Conservation (phyloP, 2,329 filamentous ascomycete species). For the Myriosclerotinia duriaeana region DNA sequence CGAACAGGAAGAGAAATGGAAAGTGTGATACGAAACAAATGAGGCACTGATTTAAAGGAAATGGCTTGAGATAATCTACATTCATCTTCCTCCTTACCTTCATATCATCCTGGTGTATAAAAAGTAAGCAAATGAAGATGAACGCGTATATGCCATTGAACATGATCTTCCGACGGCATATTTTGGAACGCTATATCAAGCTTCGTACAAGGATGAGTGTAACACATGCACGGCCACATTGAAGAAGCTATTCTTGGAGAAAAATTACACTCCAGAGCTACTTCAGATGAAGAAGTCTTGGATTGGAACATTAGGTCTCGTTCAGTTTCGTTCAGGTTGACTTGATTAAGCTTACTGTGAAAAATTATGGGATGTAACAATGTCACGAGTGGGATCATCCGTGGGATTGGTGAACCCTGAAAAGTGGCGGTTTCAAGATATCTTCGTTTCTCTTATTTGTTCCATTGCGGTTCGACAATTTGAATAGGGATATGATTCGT, state of each 20-base stretch:
- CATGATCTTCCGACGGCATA: not conserved
- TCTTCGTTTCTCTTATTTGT: not conserved
- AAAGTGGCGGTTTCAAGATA: slow-evolving; percentile 3
- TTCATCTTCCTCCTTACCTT: not conserved
- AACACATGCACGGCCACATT: slow-evolving; percentile 8
- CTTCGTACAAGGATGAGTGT: not conserved
- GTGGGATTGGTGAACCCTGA: not conserved
- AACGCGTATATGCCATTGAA: slow-evolving; percentile 8
- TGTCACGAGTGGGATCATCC: not conserved
- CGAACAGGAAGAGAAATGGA: not conserved
- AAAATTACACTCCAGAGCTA: not conserved
- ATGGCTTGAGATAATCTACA: not conserved
- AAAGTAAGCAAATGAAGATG: not conserved
- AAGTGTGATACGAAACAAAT: not conserved
- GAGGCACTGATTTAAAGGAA: not conserved
- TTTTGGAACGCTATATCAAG: not conserved
- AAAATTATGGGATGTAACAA: not conserved
- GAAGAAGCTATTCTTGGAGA: not conserved
- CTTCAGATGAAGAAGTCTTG: not conserved
- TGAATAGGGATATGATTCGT: not conserved
- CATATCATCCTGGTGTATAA: not conserved
- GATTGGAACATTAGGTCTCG: not conserved
- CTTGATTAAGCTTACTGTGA: not conserved
- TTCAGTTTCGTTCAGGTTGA: not conserved
- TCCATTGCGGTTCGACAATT: not conserved